These are phyloP conservation scores for Xanthoparmelia taractica DNA, from an alignment of 495 filamentous ascomycete species.

Conservation along the genomic window DNA sequence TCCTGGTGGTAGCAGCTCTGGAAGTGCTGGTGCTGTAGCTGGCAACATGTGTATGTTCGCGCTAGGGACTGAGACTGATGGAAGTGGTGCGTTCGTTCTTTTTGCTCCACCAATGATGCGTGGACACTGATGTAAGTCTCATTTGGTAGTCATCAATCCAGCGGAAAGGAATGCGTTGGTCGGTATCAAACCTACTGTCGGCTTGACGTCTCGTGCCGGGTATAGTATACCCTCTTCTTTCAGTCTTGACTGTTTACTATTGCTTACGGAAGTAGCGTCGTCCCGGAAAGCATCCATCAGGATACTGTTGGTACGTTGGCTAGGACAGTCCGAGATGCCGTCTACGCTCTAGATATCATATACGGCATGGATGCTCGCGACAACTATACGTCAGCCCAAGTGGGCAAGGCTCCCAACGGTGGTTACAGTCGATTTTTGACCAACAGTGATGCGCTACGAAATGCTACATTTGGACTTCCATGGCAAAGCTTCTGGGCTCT, in stretches of 20 bases:
- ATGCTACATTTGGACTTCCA: conserved; percentile 60
- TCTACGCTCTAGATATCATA: conserved; percentile 58
- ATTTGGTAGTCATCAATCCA: conserved; percentile 52
- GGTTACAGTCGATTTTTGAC: conserved; percentile 52
- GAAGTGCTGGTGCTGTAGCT: conserved; percentile 54
- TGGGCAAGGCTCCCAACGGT: conserved; percentile 42
- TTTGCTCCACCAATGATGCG: not conserved
- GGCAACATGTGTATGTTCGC: conserved; percentile 55
- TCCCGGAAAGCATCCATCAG: conserved; percentile 58
- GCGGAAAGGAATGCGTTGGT: conserved; percentile 58
- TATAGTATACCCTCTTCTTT: not conserved
- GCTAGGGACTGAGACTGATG: conserved; percentile 69
- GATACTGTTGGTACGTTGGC: conserved; percentile 63
- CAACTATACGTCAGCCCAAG: conserved; percentile 52
- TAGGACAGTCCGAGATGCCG: conserved; percentile 57
- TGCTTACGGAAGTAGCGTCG: conserved; percentile 36
- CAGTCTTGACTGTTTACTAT: not conserved
- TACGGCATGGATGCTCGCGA: conserved; percentile 52
- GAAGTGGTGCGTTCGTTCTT: conserved; percentile 38
- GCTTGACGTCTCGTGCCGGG: conserved; percentile 52
- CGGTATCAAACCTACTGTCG: conserved; percentile 62
- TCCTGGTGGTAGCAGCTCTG: conserved; percentile 58
- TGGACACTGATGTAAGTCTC: not conserved
- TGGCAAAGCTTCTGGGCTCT: conserved; percentile 61
- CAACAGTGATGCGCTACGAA: conserved; percentile 45